A percentile compares a stretch with the other conserved stretches of the same genome.
These are phyloP conservation scores for Trichoderma orchidacearum DNA, from an alignment of 495 filamentous ascomycete species.

Conservation along the genomic window DNA sequence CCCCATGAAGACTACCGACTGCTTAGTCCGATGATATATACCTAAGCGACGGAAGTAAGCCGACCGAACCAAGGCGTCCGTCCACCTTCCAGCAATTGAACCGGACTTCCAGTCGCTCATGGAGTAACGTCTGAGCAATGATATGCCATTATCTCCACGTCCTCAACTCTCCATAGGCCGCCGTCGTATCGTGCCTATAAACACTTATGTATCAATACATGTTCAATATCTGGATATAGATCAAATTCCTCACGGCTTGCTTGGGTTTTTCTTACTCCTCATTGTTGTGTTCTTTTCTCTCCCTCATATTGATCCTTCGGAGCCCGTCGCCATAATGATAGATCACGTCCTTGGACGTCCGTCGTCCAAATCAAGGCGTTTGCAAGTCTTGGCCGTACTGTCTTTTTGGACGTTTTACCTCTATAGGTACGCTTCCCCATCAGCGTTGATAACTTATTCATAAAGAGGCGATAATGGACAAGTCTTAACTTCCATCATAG, in stretches of 20 bases:
- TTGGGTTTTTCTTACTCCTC: background rate
- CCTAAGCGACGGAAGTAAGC: too few species aligned
- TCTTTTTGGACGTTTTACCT: slow-evolving; percentile 85
- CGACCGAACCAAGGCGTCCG: too few species aligned
- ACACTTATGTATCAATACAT: background rate
- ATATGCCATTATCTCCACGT: background rate
- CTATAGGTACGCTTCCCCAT: slow-evolving; percentile 38
- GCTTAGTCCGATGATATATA: background rate
- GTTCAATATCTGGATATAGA: background rate
- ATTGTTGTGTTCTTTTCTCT: background rate
- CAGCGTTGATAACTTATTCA: background rate
- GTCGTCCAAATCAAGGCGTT: slow-evolving; percentile 77
- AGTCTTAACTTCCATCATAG: slow-evolving; percentile 20
- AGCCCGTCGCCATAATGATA: slow-evolving; percentile 19
- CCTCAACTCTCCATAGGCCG: background rate
- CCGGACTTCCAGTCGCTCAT: too few species aligned
- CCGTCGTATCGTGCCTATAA: background rate
- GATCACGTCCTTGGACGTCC: slow-evolving; percentile 91
- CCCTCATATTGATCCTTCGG: too few species aligned
- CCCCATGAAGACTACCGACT: background rate
- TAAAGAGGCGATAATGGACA: background rate
- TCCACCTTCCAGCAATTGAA: too few species aligned
- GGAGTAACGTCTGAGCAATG: too few species aligned
- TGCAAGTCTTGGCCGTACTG: slow-evolving; percentile 83
- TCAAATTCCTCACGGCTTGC: background rate